These are phyloP conservation scores for Trichoderma oligosporum DNA, from an alignment of 2,329 filamentous ascomycete genomes.

Conservation along the genomic window DNA sequence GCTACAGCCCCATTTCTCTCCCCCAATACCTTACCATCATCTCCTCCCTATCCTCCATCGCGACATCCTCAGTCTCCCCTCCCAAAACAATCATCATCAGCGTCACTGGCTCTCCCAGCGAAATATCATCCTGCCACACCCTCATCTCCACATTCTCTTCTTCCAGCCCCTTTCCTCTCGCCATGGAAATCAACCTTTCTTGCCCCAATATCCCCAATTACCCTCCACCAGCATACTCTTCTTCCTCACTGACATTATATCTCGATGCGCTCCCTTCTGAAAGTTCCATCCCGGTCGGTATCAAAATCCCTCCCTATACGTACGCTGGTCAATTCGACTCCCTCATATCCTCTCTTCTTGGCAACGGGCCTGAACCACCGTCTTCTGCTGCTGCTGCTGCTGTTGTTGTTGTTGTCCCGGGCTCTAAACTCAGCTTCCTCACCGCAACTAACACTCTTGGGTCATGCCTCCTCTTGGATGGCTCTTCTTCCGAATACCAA, in stretches of 20 bases:
- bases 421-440: slow-evolving; percentile 55
- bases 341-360: slow-evolving; percentile 49
- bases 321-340: slow-evolving; percentile 61
- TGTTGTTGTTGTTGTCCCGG: too few species aligned
- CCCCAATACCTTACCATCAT: slow-evolving; percentile 55
- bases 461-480: slow-evolving; percentile 56
- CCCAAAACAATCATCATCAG: slow-evolving; percentile 65
- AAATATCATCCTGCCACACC: slow-evolving; percentile 55
- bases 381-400: too few species aligned
- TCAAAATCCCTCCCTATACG: slow-evolving; percentile 77
- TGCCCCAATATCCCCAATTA: slow-evolving; percentile 70
- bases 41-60: slow-evolving; percentile 24
- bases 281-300: slow-evolving; percentile 47
- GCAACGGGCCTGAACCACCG: not conserved
- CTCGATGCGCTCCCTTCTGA: slow-evolving; percentile 44
- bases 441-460: slow-evolving; percentile 73
- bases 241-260: slow-evolving; percentile 50
- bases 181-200: slow-evolving; percentile 73
- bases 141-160: slow-evolving; percentile 41
- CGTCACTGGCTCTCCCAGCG: slow-evolving; percentile 60
- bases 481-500: slow-evolving; percentile 47
- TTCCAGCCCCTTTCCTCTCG: slow-evolving; percentile 48
- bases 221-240: slow-evolving; percentile 68
- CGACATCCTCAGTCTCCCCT: not conserved
- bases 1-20: slow-evolving; percentile 66